phyloP scores from a whole-genome alignment of 495 filamentous ascomycete species.

The Aspergillus funiculosus region DNA sequence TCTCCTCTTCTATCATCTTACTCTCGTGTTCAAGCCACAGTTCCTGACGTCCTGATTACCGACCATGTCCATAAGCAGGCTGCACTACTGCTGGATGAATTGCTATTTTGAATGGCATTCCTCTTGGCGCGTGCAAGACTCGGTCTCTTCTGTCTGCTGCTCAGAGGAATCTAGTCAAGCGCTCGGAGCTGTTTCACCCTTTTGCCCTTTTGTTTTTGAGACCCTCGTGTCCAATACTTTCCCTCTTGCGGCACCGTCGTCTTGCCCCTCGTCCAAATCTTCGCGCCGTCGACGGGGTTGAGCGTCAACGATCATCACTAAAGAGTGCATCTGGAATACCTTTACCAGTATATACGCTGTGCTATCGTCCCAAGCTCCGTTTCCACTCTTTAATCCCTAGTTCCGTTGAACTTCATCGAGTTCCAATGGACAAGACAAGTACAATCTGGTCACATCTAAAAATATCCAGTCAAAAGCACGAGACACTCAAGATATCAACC shows the following conservation, averaged over 20 bases:
- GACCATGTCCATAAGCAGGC: background rate
- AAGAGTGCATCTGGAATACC: too few relatives aligned
- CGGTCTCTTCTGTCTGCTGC: background rate
- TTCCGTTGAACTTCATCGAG: background rate
- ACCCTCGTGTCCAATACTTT: constrained; percentile 7
- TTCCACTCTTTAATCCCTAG: background rate
- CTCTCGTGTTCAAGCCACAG: constrained; percentile 6
- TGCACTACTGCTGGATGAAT: background rate
- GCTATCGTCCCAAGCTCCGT: background rate
- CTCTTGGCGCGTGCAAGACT: constrained; percentile 3
- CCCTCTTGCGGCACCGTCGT: too few relatives aligned
- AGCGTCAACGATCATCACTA: too few relatives aligned
- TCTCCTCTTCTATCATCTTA: background rate
- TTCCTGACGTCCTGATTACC: background rate
- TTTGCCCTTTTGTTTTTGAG: background rate
- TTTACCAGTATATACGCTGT: too few relatives aligned
- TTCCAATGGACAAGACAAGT: background rate
- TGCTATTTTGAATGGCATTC: constrained; percentile 1
- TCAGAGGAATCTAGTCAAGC: constrained; percentile 1
- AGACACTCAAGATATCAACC: background rate
- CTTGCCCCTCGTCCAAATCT: too few relatives aligned
- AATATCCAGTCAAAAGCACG: constrained; percentile 1
- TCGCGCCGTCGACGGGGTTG: too few relatives aligned
- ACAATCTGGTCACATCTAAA: constrained; percentile 10
- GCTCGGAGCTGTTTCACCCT: background rate